Conservation (phyloP, 1,139 yeast species). For the Suhomyces taliae region DNA sequence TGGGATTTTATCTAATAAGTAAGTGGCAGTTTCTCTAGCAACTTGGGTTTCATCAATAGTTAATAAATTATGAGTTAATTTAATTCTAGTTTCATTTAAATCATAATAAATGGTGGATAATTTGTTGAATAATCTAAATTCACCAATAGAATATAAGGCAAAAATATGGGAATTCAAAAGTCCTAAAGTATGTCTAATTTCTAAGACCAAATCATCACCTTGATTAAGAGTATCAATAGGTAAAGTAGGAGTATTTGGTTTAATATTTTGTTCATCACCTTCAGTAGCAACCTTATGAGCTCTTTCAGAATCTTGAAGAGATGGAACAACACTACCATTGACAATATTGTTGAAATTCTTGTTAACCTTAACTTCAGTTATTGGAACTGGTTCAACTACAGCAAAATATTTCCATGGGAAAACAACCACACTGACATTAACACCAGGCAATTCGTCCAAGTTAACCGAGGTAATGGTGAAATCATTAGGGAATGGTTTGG, state of each 20-base stretch:
- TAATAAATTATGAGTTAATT: conserved; percentile 54
- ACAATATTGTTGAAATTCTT: conserved; percentile 36
- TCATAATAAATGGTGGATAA: conserved; percentile 54
- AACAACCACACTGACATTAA: conserved; percentile 51
- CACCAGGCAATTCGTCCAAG: conserved; percentile 61
- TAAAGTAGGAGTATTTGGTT: conserved; percentile 46
- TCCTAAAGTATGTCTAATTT: conserved; percentile 56
- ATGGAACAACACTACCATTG: conserved; percentile 39
- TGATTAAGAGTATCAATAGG: conserved; percentile 48
- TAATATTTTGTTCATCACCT: conserved; percentile 17
- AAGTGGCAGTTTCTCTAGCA: conserved; percentile 61
- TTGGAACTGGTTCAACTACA: conserved; percentile 35
- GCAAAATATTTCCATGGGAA: conserved; percentile 59
- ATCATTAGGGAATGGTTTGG: conserved; percentile 67
- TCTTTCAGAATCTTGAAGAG: conserved; percentile 45
- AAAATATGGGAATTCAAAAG: conserved; percentile 63
- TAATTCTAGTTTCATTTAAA: conserved; percentile 63
- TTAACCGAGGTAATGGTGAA: conserved; percentile 62
- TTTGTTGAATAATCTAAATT: conserved; percentile 59
- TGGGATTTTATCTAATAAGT: conserved; percentile 62
- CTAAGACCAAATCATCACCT: conserved; percentile 50
- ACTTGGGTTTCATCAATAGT: conserved; percentile 58
- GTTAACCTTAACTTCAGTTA: conserved; percentile 24
- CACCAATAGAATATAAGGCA: conserved; percentile 70
- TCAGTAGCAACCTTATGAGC: conserved; percentile 33